phyloP scores from a whole-genome alignment of 108 stramenopile species.

The Mediolabrus comicus region DNA sequence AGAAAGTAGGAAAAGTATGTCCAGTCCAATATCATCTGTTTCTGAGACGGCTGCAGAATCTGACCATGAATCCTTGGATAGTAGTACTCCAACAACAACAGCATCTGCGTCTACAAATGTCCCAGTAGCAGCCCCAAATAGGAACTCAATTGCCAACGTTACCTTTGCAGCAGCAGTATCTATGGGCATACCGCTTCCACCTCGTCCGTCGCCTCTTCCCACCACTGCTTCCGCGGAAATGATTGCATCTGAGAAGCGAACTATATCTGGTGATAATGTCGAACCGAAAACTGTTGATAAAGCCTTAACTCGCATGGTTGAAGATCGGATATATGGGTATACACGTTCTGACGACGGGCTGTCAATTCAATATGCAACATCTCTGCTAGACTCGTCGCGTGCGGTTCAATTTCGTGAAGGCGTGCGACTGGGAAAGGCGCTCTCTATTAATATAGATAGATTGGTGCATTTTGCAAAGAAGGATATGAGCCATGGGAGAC shows the following conservation, averaged over 20 bases:
- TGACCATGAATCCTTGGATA: background rate
- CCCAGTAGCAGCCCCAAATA: background rate
- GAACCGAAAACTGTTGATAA: constrained; percentile 49
- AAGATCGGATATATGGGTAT: constrained; percentile 73
- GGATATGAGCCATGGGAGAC: constrained; percentile 53
- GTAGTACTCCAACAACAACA: background rate
- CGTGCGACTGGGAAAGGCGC: constrained; percentile 62
- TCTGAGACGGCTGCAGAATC: background rate
- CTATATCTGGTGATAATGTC: no score
- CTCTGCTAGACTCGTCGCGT: constrained; percentile 63
- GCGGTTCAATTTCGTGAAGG: constrained; percentile 83
- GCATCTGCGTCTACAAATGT: background rate
- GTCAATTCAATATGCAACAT: constrained; percentile 61
- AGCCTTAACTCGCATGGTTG: constrained; percentile 72
- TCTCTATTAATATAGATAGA: constrained; percentile 72
- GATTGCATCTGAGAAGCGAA: background rate
- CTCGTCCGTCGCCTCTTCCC: constrained; percentile 1
- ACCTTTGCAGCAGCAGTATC: background rate
- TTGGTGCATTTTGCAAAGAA: constrained; percentile 75
- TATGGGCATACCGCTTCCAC: background rate
- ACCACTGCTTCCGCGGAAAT: background rate
- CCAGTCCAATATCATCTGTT: background rate
- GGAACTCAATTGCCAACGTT: background rate
- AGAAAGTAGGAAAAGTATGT: background rate
- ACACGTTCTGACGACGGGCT: constrained; percentile 48